Evolutionary conservation across 805 yeast species (phyloP).

Genomic region (Metschnikowia aberdeeniae): DNA sequence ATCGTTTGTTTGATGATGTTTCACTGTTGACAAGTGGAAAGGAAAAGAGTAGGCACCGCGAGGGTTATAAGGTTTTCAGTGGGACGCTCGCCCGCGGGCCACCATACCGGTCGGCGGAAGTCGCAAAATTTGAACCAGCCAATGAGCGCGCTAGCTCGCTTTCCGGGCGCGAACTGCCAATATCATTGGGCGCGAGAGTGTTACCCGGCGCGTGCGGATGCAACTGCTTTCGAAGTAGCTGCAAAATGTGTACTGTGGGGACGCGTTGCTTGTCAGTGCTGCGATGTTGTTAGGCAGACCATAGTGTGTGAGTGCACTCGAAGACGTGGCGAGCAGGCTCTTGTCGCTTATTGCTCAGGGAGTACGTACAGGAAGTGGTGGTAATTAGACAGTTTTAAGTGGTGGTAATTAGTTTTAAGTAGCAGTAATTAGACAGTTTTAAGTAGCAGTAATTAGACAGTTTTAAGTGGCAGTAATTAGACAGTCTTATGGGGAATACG

Average conservation of each 20-base stretch:
- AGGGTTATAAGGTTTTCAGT: slow-evolving; percentile 18
- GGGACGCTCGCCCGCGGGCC: slow-evolving; percentile 17
- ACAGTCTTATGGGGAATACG: too few relatives aligned
- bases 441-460: too few relatives aligned
- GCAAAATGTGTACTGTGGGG: not conserved
- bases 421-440: too few relatives aligned
- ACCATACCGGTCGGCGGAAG: slow-evolving; percentile 20
- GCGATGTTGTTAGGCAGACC: not conserved
- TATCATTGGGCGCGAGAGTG: slow-evolving; percentile 24
- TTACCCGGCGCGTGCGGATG: slow-evolving; percentile 16
- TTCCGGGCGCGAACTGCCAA: slow-evolving; percentile 20
- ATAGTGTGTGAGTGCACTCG: too few relatives aligned
- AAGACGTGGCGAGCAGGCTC: too few relatives aligned
- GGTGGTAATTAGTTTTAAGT: too few relatives aligned
- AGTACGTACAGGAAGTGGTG: too few relatives aligned
- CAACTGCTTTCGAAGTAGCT: not conserved
- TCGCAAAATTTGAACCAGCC: slow-evolving; percentile 15
- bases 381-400: too few relatives aligned
- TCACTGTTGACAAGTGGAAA: slow-evolving; percentile 17
- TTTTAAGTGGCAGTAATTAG: too few relatives aligned
- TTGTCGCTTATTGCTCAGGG: too few relatives aligned
- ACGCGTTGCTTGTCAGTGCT: not conserved
- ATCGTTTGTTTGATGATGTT: slow-evolving; percentile 29
- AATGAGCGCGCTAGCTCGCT: slow-evolving; percentile 21
- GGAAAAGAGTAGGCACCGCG: slow-evolving; percentile 13